Percentiles rank a stretch among this genome's conserved stretches.
phyloP scores from a whole-genome alignment of 805 yeast species.

The Naumovozyma baii region DNA sequence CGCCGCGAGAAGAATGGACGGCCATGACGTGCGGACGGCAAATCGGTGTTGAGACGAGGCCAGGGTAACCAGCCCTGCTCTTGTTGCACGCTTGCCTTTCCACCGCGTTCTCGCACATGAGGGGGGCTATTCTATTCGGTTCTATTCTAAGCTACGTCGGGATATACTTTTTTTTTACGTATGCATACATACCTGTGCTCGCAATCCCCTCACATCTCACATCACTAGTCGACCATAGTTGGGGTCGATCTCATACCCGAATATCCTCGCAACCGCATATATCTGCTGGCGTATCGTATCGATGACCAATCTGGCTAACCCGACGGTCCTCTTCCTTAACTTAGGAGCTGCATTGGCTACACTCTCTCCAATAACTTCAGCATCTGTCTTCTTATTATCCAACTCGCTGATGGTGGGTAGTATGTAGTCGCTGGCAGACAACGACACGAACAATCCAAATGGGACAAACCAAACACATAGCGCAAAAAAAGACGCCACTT shows the following conservation, averaged over 20 bases:
- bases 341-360: conserved; percentile 22
- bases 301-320: conserved; percentile 60
- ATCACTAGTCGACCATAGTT: conserved; percentile 38
- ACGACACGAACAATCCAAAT: conserved; percentile 79
- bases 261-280: conserved; percentile 38
- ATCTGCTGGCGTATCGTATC: conserved; percentile 39
- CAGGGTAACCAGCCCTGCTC: too few species aligned
- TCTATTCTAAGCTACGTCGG: too few species aligned
- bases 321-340: conserved; percentile 40
- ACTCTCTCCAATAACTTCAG: conserved; percentile 21
- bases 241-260: conserved; percentile 59
- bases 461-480: conserved; percentile 91
- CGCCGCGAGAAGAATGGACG: too few species aligned
- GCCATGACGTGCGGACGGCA: too few species aligned
- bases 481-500: conserved; percentile 93
- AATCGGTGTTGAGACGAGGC: too few species aligned
- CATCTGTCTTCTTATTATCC: conserved; percentile 20
- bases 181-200: too few species aligned
- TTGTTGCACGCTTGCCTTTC: too few species aligned
- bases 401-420: conserved; percentile 46
- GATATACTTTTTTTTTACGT: too few species aligned
- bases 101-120: too few species aligned
- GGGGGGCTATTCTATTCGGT: too few species aligned
- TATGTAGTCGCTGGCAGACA: conserved; percentile 84
- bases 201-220: too few species aligned